Evolutionary conservation across 2,329 filamentous ascomycete species (phyloP), one percentile per base, ranked within the genome.

Genomic region (Claviceps sp.): DNA sequence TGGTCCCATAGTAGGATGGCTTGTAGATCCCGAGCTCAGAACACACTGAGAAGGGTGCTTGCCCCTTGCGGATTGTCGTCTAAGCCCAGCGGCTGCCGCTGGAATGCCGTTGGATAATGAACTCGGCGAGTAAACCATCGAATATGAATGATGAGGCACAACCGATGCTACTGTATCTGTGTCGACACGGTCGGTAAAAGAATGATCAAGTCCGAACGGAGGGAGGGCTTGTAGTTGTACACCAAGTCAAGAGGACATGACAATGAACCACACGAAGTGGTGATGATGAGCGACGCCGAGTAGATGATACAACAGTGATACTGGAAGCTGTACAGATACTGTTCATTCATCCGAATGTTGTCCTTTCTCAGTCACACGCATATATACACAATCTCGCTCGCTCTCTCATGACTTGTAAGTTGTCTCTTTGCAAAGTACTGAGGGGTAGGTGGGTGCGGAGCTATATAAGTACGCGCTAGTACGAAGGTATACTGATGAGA

Each of bases 1-100:
- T 17, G 52, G 47, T 17, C 52, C 50, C 52, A 54, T 54, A 7
- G 9, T 34, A 39, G 50, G 34, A n/a, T 43, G 22, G 11, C n/a
- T 45, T 39, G 22, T 36, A 26, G 16, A 20, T 34, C 23, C 23
- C 14, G n/a, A 50, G 34, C 43, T 5, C 22, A 16, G 26, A 16
- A 17, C 22, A 6, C 14, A 40, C 20, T 17, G 8, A 7, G 20
- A 42, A 46, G 44, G 44, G n/a, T 50, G 49, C 34, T 50, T 39
- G 43, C 37, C 46, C 36, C 42, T 22, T 22, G 14, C 40, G 7
- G 40, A 38, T 29, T 40, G 5, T 45, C 34, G 49, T 45, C 26
- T 14, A 39, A 42, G 47, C 20, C 45, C 23, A 16, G 16, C 16
- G 11, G 36, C 7, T 39, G 26, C 16, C n/a, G 36, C 7, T 39